Evolutionary conservation across 2,329 filamentous ascomycete species (phyloP), one percentile per base, ranked within the genome.

Genomic region (Magnaporthiopsis incrustans): DNA sequence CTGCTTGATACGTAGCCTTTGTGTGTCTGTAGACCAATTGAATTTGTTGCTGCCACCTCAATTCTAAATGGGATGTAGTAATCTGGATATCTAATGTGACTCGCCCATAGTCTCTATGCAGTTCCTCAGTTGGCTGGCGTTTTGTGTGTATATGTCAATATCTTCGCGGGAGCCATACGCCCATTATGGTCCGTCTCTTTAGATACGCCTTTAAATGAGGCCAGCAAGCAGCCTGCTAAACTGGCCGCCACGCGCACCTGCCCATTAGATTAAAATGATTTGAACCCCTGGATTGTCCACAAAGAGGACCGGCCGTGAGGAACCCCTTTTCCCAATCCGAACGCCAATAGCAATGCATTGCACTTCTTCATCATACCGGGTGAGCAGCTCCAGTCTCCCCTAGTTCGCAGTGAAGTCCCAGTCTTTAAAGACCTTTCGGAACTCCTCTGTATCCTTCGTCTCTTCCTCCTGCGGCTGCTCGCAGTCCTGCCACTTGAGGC

Each of bases 401-500:
- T 53, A 25, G 18, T 53, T 25, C 32, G 60, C 14, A 27, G 91
- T 89, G 74, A 97, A 97, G 75, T 99, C 94, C 83, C 90, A 97
- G 38, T 85, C 81, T 76, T 91, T 88, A 72, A 96, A 99, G 1
- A 89, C 88, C 69, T 84, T 81, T 70, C 94, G 92, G 76, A 98
- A 96, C 12, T 83, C 85, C 63, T 86, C 84, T 2, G 89, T 90
- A 73, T 98, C 93, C 59, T 81, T 81, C 64, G 83, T 87, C 78
- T 98, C 95, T 69, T 97, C 92, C 14, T 85, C 85, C 65, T 88
- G 80, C 0, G 85, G 84, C 77, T 98, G 93, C 38, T 82, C 83
- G 68, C 91, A 94, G 69, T 96, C 89, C 74, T 87, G 88, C 95
- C 95, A 99, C 68, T 91, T 82, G 63, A 89, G 78, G n/a, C 95